Evolutionary conservation across 2,329 filamentous ascomycete species (phyloP).

Genomic region (Claviceps capensis): DNA sequence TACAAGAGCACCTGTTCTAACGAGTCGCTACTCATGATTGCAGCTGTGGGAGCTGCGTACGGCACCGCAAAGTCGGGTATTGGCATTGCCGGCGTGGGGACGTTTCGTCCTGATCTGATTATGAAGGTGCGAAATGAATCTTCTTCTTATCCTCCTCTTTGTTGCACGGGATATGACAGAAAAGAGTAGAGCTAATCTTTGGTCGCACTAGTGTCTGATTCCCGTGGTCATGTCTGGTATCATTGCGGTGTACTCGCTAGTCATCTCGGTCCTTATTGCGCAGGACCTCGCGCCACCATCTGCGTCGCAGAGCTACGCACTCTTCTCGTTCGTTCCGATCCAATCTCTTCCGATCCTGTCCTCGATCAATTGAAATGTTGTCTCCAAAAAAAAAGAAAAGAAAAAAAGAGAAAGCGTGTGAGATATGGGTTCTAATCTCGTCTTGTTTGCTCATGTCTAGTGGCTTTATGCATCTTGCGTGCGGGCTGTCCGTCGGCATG

Average conservation of each 20-base stretch:
- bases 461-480: constrained; percentile 87
- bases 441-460: constrained; percentile 23
- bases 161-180: not conserved
- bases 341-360: not conserved
- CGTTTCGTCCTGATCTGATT: constrained; percentile 73
- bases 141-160: not conserved
- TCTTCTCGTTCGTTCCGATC: constrained; percentile 55
- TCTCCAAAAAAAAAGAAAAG: not conserved
- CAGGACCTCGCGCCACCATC: constrained; percentile 67
- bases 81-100: constrained; percentile 74
- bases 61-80: constrained; percentile 82
- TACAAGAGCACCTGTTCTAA: constrained; percentile 3
- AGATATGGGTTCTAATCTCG: constrained; percentile 1
- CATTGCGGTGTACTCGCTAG: constrained; percentile 93
- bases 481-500: constrained; percentile 80
- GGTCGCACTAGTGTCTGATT: constrained; percentile 51
- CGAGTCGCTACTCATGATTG: constrained; percentile 1
- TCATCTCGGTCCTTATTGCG: constrained; percentile 91
- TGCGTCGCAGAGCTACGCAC: constrained; percentile 51
- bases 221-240: constrained; percentile 98
- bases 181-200: not conserved
- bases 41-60: constrained; percentile 62
- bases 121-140: constrained; percentile 58
- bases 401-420: not conserved
- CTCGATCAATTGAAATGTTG: not conserved